Evolutionary conservation across 2,329 filamentous ascomycete species (phyloP).

Genomic region (Fusarium buharicum): DNA sequence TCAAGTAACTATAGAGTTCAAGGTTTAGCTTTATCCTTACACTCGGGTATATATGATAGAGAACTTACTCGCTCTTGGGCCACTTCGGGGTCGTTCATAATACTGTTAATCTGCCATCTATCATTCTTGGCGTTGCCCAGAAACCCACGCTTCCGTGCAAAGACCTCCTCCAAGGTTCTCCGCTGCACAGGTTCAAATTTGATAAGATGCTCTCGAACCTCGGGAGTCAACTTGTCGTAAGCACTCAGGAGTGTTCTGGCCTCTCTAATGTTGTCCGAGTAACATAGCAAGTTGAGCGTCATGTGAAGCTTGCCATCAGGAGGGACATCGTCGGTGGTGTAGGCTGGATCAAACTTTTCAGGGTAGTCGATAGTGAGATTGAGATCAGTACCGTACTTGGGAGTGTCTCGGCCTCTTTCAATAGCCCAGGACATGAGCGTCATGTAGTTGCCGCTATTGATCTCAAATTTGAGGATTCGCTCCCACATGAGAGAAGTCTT

Average conservation of each 20-base stretch:
- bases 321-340: slow-evolving; percentile 11
- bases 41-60: too few species aligned
- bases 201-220: slow-evolving; percentile 10
- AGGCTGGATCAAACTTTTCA: slow-evolving; percentile 18
- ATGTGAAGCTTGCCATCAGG: slow-evolving; percentile 12
- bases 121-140: slow-evolving; percentile 16
- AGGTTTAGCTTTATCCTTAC: neutral
- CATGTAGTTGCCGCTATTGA: slow-evolving; percentile 25
- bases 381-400: slow-evolving; percentile 21
- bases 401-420: slow-evolving; percentile 22
- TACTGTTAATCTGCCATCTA: slow-evolving; percentile 23
- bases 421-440: slow-evolving; percentile 20
- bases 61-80: slow-evolving; percentile 10
- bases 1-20: slow-evolving; percentile 4
- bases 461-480: slow-evolving; percentile 20
- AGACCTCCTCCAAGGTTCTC: slow-evolving; percentile 14
- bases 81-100: slow-evolving; percentile 22
- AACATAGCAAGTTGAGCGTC: slow-evolving; percentile 19
- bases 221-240: slow-evolving; percentile 18
- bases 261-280: slow-evolving; percentile 10
- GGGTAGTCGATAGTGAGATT: slow-evolving; percentile 24
- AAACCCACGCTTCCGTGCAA: slow-evolving; percentile 18
- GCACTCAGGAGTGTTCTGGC: slow-evolving; percentile 17
- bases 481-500: slow-evolving; percentile 20
- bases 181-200: slow-evolving; percentile 17